phyloP scores from a whole-genome alignment of 2,329 filamentous ascomycete genomes.

The Cytospora chrysosperma region DNA sequence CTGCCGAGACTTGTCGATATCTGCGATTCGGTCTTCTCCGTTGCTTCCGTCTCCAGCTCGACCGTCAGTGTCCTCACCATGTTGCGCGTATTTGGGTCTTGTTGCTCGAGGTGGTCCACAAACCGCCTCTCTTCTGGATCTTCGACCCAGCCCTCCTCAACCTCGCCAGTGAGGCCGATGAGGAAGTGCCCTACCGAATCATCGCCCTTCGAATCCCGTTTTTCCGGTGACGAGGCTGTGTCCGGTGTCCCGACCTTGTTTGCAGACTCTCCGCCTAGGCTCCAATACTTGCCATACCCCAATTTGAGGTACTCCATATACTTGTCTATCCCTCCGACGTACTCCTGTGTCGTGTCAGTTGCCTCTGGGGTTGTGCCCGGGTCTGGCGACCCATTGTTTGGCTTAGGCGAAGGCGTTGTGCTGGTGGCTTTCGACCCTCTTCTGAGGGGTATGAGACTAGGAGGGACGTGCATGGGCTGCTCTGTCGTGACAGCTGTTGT shows the following conservation, averaged over 20 bases:
- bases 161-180: conserved; percentile 66
- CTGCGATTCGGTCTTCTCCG: conserved; percentile 43
- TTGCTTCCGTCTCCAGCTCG: conserved; percentile 51
- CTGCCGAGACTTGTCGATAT: conserved; percentile 46
- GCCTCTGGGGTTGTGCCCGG: neutral
- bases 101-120: conserved; percentile 33
- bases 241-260: conserved; percentile 20
- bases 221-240: conserved; percentile 6
- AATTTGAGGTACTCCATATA: conserved; percentile 65
- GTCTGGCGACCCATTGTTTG: conserved; percentile 1
- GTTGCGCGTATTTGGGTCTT: conserved; percentile 52
- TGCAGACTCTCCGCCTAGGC: conserved; percentile 34
- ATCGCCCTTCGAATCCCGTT: conserved; percentile 11
- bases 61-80: conserved; percentile 66
- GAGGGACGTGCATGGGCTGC: conserved; percentile 16
- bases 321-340: conserved; percentile 48
- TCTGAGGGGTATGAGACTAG: conserved; percentile 20
- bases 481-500: conserved; percentile 9
- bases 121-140: conserved; percentile 34
- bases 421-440: conserved; percentile 1
- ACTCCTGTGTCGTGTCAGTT: conserved; percentile 22
- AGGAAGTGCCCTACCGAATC: conserved; percentile 53
- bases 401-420: neutral
- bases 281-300: conserved; percentile 68
- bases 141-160: conserved; percentile 46